These are phyloP conservation scores for Phytopythium sindhum DNA, from an alignment of 352 stramenopile species.

Conservation along the genomic window DNA sequence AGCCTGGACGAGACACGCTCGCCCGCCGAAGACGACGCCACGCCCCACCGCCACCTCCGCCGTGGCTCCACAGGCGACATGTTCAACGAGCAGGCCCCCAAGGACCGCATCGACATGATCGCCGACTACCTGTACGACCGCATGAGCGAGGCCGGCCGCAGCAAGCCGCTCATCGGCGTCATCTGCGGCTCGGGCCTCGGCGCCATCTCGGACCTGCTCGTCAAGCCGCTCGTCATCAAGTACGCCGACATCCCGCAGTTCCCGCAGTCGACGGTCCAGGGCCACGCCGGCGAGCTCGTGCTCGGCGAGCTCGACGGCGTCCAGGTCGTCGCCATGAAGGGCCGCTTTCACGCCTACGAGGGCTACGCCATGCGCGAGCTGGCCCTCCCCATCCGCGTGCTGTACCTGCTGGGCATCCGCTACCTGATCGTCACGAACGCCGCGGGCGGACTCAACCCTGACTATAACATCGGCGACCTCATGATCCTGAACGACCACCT, in stretches of 20 bases:
- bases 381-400: constrained; percentile 93
- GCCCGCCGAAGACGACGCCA: constrained; percentile 9
- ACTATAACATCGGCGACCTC: constrained; percentile 96
- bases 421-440: constrained; percentile 97
- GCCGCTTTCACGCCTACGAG: constrained; percentile 97
- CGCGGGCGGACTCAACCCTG: constrained; percentile 91
- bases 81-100: constrained; percentile 54
- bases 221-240: constrained; percentile 86
- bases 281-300: constrained; percentile 95
- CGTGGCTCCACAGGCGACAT: constrained; percentile 59
- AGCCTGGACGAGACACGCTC: constrained; percentile 37
- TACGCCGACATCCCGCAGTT: constrained; percentile 95
- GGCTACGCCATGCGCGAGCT: constrained; percentile 94
- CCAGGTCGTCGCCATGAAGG: constrained; percentile 90
- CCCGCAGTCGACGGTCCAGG: constrained; percentile 90
- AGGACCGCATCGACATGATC: constrained; percentile 81
- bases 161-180: constrained; percentile 71
- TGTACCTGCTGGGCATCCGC: constrained; percentile 94
- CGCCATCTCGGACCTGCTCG: constrained; percentile 87
- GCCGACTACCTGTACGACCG: constrained; percentile 58
- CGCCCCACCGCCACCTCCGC: constrained; percentile 19
- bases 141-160: constrained; percentile 25
- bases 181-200: constrained; percentile 95
- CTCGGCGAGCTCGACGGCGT: constrained; percentile 88
- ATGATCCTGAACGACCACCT: constrained; percentile 97